Evolutionary conservation across 345 rosid genomes (phyloP).

Genomic region (Abelmoschus esculentus): DNA sequence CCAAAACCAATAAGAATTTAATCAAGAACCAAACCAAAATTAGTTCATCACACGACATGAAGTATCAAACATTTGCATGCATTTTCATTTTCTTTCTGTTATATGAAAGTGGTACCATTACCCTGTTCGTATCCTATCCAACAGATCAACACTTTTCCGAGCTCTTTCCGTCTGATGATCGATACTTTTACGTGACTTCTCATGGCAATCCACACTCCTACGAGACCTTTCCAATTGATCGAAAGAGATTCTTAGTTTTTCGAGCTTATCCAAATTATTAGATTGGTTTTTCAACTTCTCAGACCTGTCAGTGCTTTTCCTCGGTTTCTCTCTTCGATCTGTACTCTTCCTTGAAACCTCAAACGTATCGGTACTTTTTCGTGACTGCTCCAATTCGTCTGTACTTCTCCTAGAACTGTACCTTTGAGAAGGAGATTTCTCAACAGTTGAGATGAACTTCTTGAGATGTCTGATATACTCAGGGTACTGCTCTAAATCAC

Average conservation of each 20-base stretch:
- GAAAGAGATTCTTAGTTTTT: slow-evolving; percentile 46
- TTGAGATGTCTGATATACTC: slow-evolving; percentile 86
- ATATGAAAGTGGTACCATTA: slow-evolving; percentile 14
- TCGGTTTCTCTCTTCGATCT: slow-evolving; percentile 76
- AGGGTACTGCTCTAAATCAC: slow-evolving; percentile 79
- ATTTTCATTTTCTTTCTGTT: background rate
- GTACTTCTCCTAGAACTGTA: slow-evolving; percentile 56
- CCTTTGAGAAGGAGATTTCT: slow-evolving; percentile 68
- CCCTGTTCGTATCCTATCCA: slow-evolving; percentile 57
- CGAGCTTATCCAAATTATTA: slow-evolving; percentile 43
- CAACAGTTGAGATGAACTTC: slow-evolving; percentile 81
- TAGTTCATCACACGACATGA: slow-evolving; percentile 23
- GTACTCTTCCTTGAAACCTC: slow-evolving; percentile 76
- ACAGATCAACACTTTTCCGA: slow-evolving; percentile 84
- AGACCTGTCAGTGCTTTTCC: slow-evolving; percentile 70
- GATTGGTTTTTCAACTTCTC: slow-evolving; percentile 55
- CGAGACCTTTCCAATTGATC: slow-evolving; percentile 71
- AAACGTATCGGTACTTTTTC: slow-evolving; percentile 48
- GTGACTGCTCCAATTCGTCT: slow-evolving; percentile 47
- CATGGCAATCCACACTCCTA: slow-evolving; percentile 88
- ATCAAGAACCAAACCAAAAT: slow-evolving; percentile 5
- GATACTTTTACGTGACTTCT: slow-evolving; percentile 65
- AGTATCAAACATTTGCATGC: slow-evolving; percentile 1
- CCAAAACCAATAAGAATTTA: slow-evolving; percentile 1
- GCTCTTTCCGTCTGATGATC: slow-evolving; percentile 72